These are phyloP conservation scores for Theobroma cacao DNA, from an alignment of 345 rosid species.

Conservation along the genomic window DNA sequence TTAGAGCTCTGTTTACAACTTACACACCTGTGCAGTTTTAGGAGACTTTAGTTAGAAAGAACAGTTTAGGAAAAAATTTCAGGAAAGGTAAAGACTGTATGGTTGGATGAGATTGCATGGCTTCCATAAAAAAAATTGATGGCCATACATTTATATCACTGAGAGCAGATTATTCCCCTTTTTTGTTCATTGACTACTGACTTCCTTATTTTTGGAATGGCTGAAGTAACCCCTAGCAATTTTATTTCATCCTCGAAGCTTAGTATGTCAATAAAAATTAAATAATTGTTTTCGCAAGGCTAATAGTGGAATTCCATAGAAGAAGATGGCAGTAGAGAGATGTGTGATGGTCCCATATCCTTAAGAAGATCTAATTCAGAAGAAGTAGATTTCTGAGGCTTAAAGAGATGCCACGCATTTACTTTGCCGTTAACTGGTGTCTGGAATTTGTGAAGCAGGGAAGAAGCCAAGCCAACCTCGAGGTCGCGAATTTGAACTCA, in stretches of 20 bases:
- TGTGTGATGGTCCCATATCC: neutral
- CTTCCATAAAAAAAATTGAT: neutral
- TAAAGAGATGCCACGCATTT: slow-evolving; percentile 5
- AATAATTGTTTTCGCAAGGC: neutral
- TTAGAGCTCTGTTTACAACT: neutral
- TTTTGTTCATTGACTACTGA: neutral
- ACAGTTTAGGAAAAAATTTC: neutral
- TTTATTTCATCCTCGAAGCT: no score
- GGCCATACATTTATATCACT: neutral
- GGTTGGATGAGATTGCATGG: slow-evolving; percentile 10
- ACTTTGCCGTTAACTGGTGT: neutral
- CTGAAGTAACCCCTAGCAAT: neutral
- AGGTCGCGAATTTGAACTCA: neutral
- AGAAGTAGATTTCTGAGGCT: neutral
- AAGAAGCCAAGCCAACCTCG: neutral
- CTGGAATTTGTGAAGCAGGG: neutral
- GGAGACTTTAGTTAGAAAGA: neutral
- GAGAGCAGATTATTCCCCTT: neutral
- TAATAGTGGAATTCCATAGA: neutral
- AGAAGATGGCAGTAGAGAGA: neutral
- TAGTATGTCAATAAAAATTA: neutral
- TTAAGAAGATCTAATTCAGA: neutral
- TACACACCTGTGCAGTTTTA: neutral
- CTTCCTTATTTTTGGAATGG: neutral
- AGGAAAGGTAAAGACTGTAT: neutral